phyloP scores from a whole-genome alignment of 2,329 filamentous ascomycete genomes.

The Venturia aucupariae region DNA sequence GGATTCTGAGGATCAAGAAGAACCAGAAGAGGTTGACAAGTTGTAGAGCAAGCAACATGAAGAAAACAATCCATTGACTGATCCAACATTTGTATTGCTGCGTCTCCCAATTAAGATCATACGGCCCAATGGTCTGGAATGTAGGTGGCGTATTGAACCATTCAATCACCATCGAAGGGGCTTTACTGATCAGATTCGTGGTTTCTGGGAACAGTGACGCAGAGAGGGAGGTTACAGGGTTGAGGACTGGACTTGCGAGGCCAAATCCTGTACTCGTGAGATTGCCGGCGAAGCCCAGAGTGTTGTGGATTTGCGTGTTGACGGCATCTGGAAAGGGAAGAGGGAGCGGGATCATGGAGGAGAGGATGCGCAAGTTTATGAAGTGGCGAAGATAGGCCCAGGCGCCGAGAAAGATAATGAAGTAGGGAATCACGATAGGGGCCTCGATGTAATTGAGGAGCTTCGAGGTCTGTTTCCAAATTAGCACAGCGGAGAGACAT shows the following conservation, averaged over 20 bases:
- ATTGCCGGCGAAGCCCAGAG: neutral
- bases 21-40: conserved; percentile 76
- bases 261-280: neutral
- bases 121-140: conserved; percentile 65
- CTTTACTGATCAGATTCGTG: neutral
- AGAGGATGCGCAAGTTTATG: conserved; percentile 69
- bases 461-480: conserved; percentile 63
- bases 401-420: conserved; percentile 66
- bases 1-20: conserved; percentile 66
- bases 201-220: conserved; percentile 11
- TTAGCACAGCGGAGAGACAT: conserved; percentile 7
- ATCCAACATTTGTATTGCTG: conserved; percentile 70
- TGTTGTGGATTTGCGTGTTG: conserved; percentile 8
- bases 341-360: conserved; percentile 48
- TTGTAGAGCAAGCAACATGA: conserved; percentile 58
- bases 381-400: conserved; percentile 91
- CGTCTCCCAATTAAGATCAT: conserved; percentile 65
- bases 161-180: neutral
- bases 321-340: conserved; percentile 10
- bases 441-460: conserved; percentile 83
- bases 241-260: neutral
- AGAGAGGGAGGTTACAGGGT: neutral
- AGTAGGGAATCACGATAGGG: conserved; percentile 71
- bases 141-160: conserved; percentile 30
- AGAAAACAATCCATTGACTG: conserved; percentile 57